Evolutionary conservation across 2,329 filamentous ascomycete species (phyloP), one percentile per base, ranked within the genome.

Genomic region (Cytospora piceae): DNA sequence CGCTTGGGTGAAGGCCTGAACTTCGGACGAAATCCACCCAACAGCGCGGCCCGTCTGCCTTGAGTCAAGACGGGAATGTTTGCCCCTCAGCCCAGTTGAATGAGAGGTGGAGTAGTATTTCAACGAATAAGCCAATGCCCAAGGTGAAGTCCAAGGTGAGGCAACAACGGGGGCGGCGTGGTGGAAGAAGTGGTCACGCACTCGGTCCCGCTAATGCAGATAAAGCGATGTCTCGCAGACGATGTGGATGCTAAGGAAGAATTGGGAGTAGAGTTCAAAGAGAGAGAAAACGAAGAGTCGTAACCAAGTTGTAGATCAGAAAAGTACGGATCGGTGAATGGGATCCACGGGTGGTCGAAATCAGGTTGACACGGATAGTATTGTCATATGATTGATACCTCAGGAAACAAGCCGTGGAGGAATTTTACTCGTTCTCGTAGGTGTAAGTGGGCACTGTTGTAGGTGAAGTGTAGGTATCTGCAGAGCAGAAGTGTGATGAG

Each of bases 191-290:
- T 37, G 61, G 61, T 63, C 53, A 31, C 53, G 9, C 9, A 37
- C 55, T 31, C 29, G 61, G 61, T 17, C 53, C 53, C 53, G 49
- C 53, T 49, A 20, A 27, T 37, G 61, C 61, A 57, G 61, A 63
- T 57, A 29, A 34, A 37, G 37, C 57, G 61, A 63, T 63, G 61
- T 46, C 61, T 63, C 56, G 61, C 61, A 63, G 61, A 52, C 27
- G 29, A 57, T 52, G 61, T 63, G 61, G 53, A 52, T 52, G 46
- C 31, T 31, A 31, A 53, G 31, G 39, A 20, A 14, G 20, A 31
- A 29, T 51, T 57, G 27, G 17, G 17, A 22, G 12, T 15, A 34
- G 24, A 63, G 9, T 12, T 55, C 37, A 63, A 57, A 52, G 34
- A 32, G 61, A 63, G 60, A 29, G 27, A 5, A 63, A 55, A 57